These are phyloP conservation scores for Colletotrichum melonis DNA, from an alignment of 2,329 filamentous ascomycete genomes.

Conservation along the genomic window DNA sequence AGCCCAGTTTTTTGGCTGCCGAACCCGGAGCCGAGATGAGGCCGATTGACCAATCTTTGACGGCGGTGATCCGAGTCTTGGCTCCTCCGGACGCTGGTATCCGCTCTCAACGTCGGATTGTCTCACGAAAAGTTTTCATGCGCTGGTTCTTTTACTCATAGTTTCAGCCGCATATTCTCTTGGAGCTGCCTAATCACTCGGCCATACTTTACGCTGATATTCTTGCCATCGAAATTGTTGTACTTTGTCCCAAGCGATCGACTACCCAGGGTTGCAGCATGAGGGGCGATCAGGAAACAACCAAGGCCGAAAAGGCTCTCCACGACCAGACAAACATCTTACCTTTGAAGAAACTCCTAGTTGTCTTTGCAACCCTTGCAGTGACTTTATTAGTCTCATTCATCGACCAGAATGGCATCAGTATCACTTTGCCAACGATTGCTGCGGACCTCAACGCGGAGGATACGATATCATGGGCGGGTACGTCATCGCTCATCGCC, in stretches of 20 bases:
- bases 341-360: slow-evolving; percentile 58
- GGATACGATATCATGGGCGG: slow-evolving; percentile 67
- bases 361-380: slow-evolving; percentile 64
- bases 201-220: background rate
- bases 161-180: background rate
- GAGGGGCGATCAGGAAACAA: slow-evolving; percentile 12
- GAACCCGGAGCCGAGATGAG: slow-evolving; percentile 21
- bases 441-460: slow-evolving; percentile 57
- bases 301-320: slow-evolving; percentile 54
- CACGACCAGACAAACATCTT: slow-evolving; percentile 70
- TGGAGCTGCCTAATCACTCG: background rate
- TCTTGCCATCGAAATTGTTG: background rate
- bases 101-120: slow-evolving; percentile 1
- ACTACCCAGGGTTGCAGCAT: slow-evolving; percentile 4
- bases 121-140: slow-evolving; percentile 6
- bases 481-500: slow-evolving; percentile 63
- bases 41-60: slow-evolving; percentile 24
- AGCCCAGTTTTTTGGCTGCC: background rate
- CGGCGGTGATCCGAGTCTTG: slow-evolving; percentile 18
- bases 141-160: background rate
- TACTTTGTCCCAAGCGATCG: background rate
- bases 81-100: background rate
- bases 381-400: slow-evolving; percentile 65
- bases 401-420: slow-evolving; percentile 68
- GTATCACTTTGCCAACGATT: slow-evolving; percentile 62